Evolutionary conservation across 345 rosid species (phyloP), one percentile per base, ranked within the genome.

Genomic region (Acer yangbiense): DNA sequence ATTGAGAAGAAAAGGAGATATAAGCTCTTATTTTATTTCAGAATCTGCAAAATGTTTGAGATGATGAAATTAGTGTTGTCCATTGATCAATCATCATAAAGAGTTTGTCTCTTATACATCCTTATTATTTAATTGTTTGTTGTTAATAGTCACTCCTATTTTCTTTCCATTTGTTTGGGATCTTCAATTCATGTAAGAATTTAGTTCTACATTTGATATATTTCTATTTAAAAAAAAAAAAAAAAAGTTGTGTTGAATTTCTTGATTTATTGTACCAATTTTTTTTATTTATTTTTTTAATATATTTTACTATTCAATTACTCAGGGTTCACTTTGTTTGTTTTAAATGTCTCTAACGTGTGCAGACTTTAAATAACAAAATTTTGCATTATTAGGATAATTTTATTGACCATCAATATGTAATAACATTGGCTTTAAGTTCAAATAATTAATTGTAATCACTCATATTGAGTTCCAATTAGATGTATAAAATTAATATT

Each of bases 201-300:
- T 86, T 46, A 58, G 58, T 21, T 58, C 52, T 8, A 17, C 29
- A 9, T 74, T 27, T 74, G 46, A 57, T 74, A 52, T 65, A 29
- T n/a, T 65, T 75, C 77, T 2, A 29, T 29, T n/a, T n/a, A n/a
- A n/a, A 27, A 27, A 2, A 48, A 50, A 5, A 41, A 41, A 41
- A 0, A 41, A 41, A 41, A 6, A 32, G 20, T 55, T 75, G 4
- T 29, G 54, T 50, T 75, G 68, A 50, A 35, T 50, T 32, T 46
- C 57, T 66, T 82, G 78, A 35, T 50, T 32, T 46, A 65, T 66
- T 82, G 78, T 64, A 72, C 39, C 78, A 62, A 25, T 46, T 70
- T 78, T 50, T 73, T 29, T 29, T 3, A 29, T 2, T 2, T n/a
- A n/a, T 29, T 2, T 29, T 2, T 29, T 2, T 27, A 27, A 29